phyloP scores from a whole-genome alignment of 2,329 filamentous ascomycete genomes.

The Bretziella fagacearum region DNA sequence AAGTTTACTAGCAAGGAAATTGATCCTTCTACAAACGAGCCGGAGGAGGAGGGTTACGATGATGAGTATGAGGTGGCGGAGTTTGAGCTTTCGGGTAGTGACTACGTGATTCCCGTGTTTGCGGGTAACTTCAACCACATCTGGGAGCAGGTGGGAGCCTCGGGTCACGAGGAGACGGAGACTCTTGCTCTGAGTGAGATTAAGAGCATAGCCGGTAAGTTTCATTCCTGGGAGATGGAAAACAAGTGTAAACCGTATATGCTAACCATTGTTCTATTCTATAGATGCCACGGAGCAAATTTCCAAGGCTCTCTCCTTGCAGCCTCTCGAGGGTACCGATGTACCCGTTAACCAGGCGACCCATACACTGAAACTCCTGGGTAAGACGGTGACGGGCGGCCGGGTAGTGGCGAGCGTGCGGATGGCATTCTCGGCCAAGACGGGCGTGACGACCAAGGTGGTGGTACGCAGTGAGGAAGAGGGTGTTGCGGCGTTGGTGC shows the following conservation, averaged over 20 bases:
- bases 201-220: constrained; percentile 81
- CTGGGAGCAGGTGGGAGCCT: constrained; percentile 84
- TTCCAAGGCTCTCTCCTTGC: constrained; percentile 68
- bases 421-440: constrained; percentile 88
- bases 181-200: constrained; percentile 74
- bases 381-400: constrained; percentile 84
- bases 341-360: constrained; percentile 76
- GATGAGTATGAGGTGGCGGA: constrained; percentile 97
- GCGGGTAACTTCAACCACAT: constrained; percentile 89
- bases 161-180: constrained; percentile 78
- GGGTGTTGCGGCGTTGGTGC: constrained; percentile 66
- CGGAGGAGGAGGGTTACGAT: constrained; percentile 83
- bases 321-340: constrained; percentile 87
- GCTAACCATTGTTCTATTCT: constrained; percentile 18
- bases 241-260: no score
- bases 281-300: constrained; percentile 85
- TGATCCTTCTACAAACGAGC: constrained; percentile 81
- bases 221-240: neutral
- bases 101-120: constrained; percentile 87
- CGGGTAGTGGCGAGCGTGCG: constrained; percentile 72
- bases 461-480: constrained; percentile 84
- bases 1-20: constrained; percentile 98
- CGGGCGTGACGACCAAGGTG: constrained; percentile 91
- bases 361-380: constrained; percentile 87
- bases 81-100: constrained; percentile 74